These are phyloP conservation scores for Verticillium nonalfalfae DNA, from an alignment of 2,329 filamentous ascomycete species.

Conservation along the genomic window DNA sequence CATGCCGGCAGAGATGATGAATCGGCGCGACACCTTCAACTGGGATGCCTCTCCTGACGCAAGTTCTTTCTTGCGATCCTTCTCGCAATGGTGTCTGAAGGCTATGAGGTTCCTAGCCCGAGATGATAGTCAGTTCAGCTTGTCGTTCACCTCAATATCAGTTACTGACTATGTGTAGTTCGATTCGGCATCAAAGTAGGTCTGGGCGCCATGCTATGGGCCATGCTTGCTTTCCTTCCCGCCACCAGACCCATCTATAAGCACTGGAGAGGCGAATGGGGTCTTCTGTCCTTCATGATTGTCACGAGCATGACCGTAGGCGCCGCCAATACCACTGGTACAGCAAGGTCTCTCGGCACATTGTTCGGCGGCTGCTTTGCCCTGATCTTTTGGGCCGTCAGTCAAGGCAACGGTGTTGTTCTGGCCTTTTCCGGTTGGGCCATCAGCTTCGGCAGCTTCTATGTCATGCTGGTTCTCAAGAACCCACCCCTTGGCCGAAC, in stretches of 20 bases:
- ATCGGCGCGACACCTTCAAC: conserved; percentile 44
- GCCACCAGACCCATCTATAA: conserved; percentile 73
- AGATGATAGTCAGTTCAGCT: conserved; percentile 41
- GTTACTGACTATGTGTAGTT: conserved; percentile 22
- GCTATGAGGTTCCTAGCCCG: conserved; percentile 41
- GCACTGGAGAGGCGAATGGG: conserved; percentile 95
- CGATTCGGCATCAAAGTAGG: conserved; percentile 90
- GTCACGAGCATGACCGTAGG: conserved; percentile 98
- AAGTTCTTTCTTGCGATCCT: conserved; percentile 32
- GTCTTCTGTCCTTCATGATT: conserved; percentile 92
- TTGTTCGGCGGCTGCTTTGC: conserved; percentile 73
- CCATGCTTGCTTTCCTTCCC: conserved; percentile 79
- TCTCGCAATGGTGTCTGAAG: conserved; percentile 39
- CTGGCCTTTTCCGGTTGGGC: conserved; percentile 79
- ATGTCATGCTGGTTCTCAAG: conserved; percentile 76
- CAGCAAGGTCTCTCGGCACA: conserved; percentile 81
- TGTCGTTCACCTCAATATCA: not conserved
- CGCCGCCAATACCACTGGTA: conserved; percentile 87
- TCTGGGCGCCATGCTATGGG: conserved; percentile 81
- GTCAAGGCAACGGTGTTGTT: conserved; percentile 64
- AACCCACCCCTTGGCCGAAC: conserved; percentile 91
- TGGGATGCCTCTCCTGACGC: conserved; percentile 49
- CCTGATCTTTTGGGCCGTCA: conserved; percentile 70
- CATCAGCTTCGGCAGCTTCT: conserved; percentile 78
- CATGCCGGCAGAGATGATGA: conserved; percentile 47